A percentile compares a stretch with the other conserved stretches of the same genome.
phyloP scores from a whole-genome alignment of 2,329 filamentous ascomycete genomes.

The Aspergillus pseudoglaucus region DNA sequence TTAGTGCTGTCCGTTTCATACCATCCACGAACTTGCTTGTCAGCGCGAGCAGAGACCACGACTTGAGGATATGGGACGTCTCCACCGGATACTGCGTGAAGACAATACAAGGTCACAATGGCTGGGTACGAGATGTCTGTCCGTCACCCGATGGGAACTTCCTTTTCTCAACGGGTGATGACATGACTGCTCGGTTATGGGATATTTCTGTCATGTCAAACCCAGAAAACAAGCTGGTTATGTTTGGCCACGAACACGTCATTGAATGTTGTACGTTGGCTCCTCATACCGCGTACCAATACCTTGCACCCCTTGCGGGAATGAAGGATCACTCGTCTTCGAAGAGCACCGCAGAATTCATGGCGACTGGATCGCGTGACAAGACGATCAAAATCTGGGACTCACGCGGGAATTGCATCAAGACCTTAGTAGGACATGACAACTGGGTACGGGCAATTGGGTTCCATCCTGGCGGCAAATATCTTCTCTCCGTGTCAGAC shows the following conservation, averaged over 20 bases:
- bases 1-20: conserved; percentile 82
- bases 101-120: conserved; percentile 77
- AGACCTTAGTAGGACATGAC: conserved; percentile 49
- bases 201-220: conserved; percentile 73
- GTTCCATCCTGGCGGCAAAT: conserved; percentile 87
- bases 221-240: conserved; percentile 65
- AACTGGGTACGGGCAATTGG: conserved; percentile 83
- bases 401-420: conserved; percentile 70
- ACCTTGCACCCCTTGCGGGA: conserved; percentile 70
- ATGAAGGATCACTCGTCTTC: conserved; percentile 73
- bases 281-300: conserved; percentile 68
- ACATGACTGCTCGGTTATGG: conserved; percentile 77
- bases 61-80: conserved; percentile 84
- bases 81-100: conserved; percentile 88
- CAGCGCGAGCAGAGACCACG: conserved; percentile 77
- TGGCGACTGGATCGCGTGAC: conserved; percentile 81
- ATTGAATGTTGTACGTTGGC: conserved; percentile 47
- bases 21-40: conserved; percentile 82
- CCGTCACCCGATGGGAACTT: conserved; percentile 78
- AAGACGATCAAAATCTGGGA: conserved; percentile 88
- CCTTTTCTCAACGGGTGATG: conserved; percentile 75
- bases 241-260: conserved; percentile 1
- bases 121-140: conserved; percentile 85
- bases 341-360: conserved; percentile 72
- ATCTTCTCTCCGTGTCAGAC: conserved; percentile 73